These are phyloP conservation scores for Calycina herbarum DNA, from an alignment of 2,329 filamentous ascomycete genomes.

Conservation along the genomic window DNA sequence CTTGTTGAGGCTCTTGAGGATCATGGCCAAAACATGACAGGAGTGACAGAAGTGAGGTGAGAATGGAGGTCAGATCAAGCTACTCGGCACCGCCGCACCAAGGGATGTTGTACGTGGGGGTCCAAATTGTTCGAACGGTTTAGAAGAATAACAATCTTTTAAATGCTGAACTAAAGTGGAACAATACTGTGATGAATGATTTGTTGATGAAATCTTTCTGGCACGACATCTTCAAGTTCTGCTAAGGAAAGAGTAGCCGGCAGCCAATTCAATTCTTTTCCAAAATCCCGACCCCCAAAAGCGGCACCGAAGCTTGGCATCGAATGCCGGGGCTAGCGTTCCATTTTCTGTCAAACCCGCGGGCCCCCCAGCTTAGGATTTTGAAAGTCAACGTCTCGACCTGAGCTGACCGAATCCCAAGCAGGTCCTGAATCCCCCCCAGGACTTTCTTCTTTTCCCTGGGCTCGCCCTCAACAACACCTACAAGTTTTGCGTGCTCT, in stretches of 20 bases:
- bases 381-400: conserved; percentile 3
- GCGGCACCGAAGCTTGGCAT: neutral
- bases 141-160: no score
- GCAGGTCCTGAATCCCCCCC: neutral
- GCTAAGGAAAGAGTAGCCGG: no score
- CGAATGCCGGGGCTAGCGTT: conserved; percentile 1
- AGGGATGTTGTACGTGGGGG: no score
- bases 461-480: neutral
- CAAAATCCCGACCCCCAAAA: neutral
- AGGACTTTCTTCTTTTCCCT: neutral
- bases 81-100: neutral
- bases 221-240: no score
- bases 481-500: neutral
- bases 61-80: conserved; percentile 1
- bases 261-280: no score
- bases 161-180: no score
- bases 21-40: no score
- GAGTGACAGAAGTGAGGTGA: no score
- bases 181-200: no score
- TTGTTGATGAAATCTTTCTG: no score
- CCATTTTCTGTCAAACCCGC: neutral
- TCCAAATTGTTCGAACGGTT: no score
- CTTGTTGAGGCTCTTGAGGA: neutral
- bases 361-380: neutral
- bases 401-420: conserved; percentile 1